These are phyloP conservation scores for Amanita muscaria DNA, from an alignment of 768 basidiomycete species.

Conservation along the genomic window DNA sequence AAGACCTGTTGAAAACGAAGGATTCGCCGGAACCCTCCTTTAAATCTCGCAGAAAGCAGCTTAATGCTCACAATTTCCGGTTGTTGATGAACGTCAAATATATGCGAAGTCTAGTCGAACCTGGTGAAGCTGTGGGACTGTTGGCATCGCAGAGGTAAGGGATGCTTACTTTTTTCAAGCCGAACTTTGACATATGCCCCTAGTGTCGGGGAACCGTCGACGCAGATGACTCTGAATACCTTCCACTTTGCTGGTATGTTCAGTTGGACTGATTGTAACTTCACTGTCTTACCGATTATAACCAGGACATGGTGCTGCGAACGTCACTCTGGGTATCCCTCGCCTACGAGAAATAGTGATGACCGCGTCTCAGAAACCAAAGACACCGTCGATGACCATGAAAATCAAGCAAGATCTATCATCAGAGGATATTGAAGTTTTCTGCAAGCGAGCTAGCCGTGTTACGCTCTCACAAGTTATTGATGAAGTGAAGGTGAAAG, in stretches of 20 bases:
- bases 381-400: slow-evolving; percentile 93
- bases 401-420: slow-evolving; percentile 47
- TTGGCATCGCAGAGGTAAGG: slow-evolving; percentile 90
- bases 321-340: slow-evolving; percentile 98
- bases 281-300: slow-evolving; percentile 5
- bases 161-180: slow-evolving; percentile 18
- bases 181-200: not conserved
- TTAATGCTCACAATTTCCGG: slow-evolving; percentile 57
- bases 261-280: not conserved
- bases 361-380: slow-evolving; percentile 93
- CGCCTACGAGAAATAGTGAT: slow-evolving; percentile 98
- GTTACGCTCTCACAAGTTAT: slow-evolving; percentile 85
- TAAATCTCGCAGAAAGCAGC: slow-evolving; percentile 36
- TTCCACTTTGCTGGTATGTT: slow-evolving; percentile 92
- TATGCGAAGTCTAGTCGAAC: slow-evolving; percentile 87
- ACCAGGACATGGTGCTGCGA: slow-evolving; percentile 93
- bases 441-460: slow-evolving; percentile 85
- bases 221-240: slow-evolving; percentile 99
- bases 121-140: slow-evolving; percentile 96
- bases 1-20: slow-evolving; percentile 32
- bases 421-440: slow-evolving; percentile 51
- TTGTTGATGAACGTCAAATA: slow-evolving; percentile 88
- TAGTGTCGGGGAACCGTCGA: slow-evolving; percentile 97
- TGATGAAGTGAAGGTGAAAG: slow-evolving; percentile 73
- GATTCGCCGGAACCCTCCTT: slow-evolving; percentile 21